Evolutionary conservation across 2,329 filamentous ascomycete species (phyloP), one percentile per base, ranked within the genome.

Genomic region (Pleoardoris graminearum): DNA sequence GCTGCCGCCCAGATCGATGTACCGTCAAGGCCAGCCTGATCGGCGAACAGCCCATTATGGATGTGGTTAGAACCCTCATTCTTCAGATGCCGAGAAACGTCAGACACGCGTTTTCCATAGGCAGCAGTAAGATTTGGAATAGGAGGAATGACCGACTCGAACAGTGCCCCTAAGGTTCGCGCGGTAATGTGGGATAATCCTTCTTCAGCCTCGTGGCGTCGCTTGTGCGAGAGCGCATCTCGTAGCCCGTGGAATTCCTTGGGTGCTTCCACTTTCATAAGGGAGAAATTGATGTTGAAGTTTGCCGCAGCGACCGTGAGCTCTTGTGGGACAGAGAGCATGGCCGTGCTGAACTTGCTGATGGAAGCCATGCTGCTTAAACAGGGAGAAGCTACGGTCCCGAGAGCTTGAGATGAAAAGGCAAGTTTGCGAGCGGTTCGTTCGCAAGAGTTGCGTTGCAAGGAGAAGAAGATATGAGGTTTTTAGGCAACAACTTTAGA

Each of bases 1-100:
- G 50, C 50, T 5, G 50, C 50, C 10, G 50, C 44, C 45, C 44
- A 48, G 6, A 48, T 17, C 3, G 50, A 30, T 7, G 27, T 44
- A 6, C 41, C 41, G 16, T 42, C 23, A 6, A 16, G n/a, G 7
- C 35, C 35, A 21, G 43, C 39, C n/a, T 45, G 37, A 21, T 50
- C 32, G 4, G 48, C 48, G 23, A 50, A 50, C 4, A 50, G n/a
- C n/a, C 48, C 48, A 29, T 7, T 12, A 29, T 29, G 27, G 7
- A 37, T 44, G 29, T 22, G 27, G 38, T 10, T 29, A 36, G 19
- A 39, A 25, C 4, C 48, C 38, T 37, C 35, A n/a, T n/a, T n/a
- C 44, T 4, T 36, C 5, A 38, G 39, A 10, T 23, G 38, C 11
- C 32, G 38, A n/a, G 36, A 23, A 17, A 41, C 32, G n/a, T 49